Evolutionary conservation across 2,329 filamentous ascomycete species (phyloP), one percentile per base, ranked within the genome.

Genomic region (Aspergillus neotritici): DNA sequence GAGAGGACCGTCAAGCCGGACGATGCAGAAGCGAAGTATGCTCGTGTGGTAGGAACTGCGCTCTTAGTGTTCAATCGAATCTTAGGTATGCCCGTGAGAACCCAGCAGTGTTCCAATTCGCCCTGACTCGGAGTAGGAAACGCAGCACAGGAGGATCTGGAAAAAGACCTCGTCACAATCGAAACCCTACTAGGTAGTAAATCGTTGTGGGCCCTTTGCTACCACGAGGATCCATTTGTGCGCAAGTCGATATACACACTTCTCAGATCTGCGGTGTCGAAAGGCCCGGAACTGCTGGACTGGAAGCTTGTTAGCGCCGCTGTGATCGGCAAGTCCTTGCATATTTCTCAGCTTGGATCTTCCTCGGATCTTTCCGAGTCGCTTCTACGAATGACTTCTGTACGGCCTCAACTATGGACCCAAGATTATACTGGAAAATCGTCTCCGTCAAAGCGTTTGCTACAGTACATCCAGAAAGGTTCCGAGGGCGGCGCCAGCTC

Each of bases 11-110:
- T 89, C 3, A 93, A 81, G 46, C 70, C 79, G 7, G 91, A 97
- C 53, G 93, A 98, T 62, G 83, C 88, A 4, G 79, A 89, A 52
- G 79, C 85, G 13, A 96, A 95, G 56, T 93, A 94, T 67, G 79
- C 82, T 48, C 79, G 93, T 36, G 89, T 96, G 4, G 74, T 80
- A n/a, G 75, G 77, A 1, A 78, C 79, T 6, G 78, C 74, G 41
- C 65, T 82, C 17, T 63, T 75, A 17, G 65, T 81, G 12, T 67
- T 83, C 14, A 73, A 72, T 12, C 74, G 75, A 43, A 64, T 84
- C 21, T 54, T 84, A 48, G 61, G 68, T 73, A 57, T 50, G 61
- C 40, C 39, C 13, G 5, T 12, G 8, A 2, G 16, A 16, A 30
- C 16, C 4, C 5, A 37, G 11, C 13, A 16, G 35, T 25, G 17